Evolutionary conservation across 495 filamentous ascomycete genomes (phyloP), one percentile per base, ranked within the genome.

Genomic region (Penicillium tannophilum): DNA sequence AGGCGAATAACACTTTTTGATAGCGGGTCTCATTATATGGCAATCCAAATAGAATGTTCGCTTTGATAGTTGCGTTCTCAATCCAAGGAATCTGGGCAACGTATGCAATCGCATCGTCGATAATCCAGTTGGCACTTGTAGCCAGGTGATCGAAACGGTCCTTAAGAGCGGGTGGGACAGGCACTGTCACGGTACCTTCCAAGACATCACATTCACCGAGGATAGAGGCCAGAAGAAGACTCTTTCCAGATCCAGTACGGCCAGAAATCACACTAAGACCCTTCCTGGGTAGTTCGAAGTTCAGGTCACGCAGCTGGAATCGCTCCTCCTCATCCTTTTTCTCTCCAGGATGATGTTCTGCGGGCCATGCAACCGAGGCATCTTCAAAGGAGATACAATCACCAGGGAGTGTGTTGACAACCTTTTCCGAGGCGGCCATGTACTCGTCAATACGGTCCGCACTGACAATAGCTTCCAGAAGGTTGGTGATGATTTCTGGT

Each of bases 51-150:
- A 90, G 65, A 47, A 94, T 88, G 55, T 91, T 91, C 17, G 89
- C 84, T 56, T 80, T 85, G 61, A 94, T 86, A 7, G 81, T 89
- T 0, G 88, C 88, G 61, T 93, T 93, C 60, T 93, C 90, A 56
- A 94, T 91, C 90, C 90, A 94, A 0, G 90, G 90, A 17, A 88
- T 90, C 68, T 94, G 90, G 6, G 88, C 85, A 28, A 94, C 89
- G 66, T 87, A 94, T 1, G 90, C 90, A 47, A 91, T 83, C 1
- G 84, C 78, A 1, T 78, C 78, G 16, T 87, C 83, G 20, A 91
- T 78, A 14, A 69, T 62, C 71, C 74, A 75, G 36, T 69, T 65
- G 1, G 64, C 58, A 14, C 56, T 63, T 31, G 63, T 69, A 2
- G 64, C 66, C 0, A 55, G 42, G n/a, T 62, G 42, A 41, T 70